These are phyloP conservation scores for Amylocystis lapponica DNA, from an alignment of 768 basidiomycete species.

Conservation along the genomic window DNA sequence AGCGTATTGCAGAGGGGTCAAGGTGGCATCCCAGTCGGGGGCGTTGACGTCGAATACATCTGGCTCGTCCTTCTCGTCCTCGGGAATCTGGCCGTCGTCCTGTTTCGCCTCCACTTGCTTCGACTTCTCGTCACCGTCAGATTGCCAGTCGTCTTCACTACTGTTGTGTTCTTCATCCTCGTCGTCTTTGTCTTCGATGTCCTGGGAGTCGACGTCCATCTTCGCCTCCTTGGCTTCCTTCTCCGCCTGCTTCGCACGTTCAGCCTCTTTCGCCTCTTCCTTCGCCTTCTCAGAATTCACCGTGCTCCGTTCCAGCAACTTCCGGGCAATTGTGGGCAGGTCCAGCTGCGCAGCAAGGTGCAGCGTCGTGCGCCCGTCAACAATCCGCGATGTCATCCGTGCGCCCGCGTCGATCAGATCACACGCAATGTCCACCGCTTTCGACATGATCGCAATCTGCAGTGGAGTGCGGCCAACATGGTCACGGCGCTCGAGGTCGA, in stretches of 20 bases:
- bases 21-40: slow-evolving; percentile 54
- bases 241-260: slow-evolving; percentile 4
- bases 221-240: slow-evolving; percentile 4
- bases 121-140: slow-evolving; percentile 29
- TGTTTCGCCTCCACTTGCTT: slow-evolving; percentile 19
- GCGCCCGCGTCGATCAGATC: slow-evolving; percentile 52
- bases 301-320: slow-evolving; percentile 46
- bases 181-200: slow-evolving; percentile 9
- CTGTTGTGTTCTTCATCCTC: slow-evolving; percentile 11
- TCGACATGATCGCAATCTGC: slow-evolving; percentile 50
- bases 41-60: slow-evolving; percentile 52
- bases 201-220: slow-evolving; percentile 15
- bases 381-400: slow-evolving; percentile 48
- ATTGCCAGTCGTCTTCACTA: slow-evolving; percentile 21
- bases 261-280: slow-evolving; percentile 16
- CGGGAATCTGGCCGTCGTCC: slow-evolving; percentile 36
- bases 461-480: slow-evolving; percentile 57
- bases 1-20: slow-evolving; percentile 47
- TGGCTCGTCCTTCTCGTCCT: slow-evolving; percentile 42
- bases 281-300: slow-evolving; percentile 22
- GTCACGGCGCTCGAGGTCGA: slow-evolving; percentile 49
- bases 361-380: slow-evolving; percentile 49
- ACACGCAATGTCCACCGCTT: slow-evolving; percentile 39
- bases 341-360: slow-evolving; percentile 53
- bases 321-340: slow-evolving; percentile 35